Conservation (phyloP, 257 asterid species). For the Leptodermis oblonga region DNA sequence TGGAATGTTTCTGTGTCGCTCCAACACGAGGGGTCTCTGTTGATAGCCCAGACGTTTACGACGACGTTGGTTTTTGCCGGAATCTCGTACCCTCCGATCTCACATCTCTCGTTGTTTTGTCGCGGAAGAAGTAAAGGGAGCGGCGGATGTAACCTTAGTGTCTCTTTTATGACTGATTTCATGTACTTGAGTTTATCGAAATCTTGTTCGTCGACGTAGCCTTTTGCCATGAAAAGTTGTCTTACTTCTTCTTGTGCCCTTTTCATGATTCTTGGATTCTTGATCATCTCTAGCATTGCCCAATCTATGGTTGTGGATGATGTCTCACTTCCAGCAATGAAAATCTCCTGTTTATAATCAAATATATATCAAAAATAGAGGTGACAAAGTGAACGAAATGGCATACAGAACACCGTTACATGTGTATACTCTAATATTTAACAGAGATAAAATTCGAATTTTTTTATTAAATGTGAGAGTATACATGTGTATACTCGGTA, state of each 20-base stretch:
- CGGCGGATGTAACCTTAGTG: slow-evolving; percentile 2
- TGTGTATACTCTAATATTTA: too few relatives aligned
- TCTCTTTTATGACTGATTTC: slow-evolving; percentile 9
- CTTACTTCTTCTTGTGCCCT: slow-evolving; percentile 4
- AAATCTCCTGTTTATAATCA: background rate
- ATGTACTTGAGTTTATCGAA: background rate
- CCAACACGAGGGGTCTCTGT: background rate
- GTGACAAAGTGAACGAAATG: background rate
- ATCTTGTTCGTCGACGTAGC: background rate
- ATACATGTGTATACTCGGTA: too few relatives aligned
- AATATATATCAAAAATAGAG: background rate
- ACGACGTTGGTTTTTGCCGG: slow-evolving; percentile 1
- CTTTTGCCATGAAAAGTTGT: background rate
- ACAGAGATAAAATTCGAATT: too few relatives aligned
- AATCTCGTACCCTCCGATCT: background rate
- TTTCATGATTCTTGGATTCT: slow-evolving; percentile 3
- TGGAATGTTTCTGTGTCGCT: background rate
- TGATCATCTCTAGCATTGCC: slow-evolving; percentile 4
- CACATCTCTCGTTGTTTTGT: background rate
- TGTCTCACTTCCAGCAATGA: slow-evolving; percentile 3
- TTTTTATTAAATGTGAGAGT: too few relatives aligned
- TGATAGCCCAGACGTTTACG: slow-evolving; percentile 1
- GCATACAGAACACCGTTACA: too few relatives aligned
- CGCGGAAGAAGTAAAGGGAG: background rate
- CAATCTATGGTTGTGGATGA: background rate